Base-by-base conservation (phyloP, 2,329 filamentous ascomycete species). In the Zasmidium angulare region DNA sequence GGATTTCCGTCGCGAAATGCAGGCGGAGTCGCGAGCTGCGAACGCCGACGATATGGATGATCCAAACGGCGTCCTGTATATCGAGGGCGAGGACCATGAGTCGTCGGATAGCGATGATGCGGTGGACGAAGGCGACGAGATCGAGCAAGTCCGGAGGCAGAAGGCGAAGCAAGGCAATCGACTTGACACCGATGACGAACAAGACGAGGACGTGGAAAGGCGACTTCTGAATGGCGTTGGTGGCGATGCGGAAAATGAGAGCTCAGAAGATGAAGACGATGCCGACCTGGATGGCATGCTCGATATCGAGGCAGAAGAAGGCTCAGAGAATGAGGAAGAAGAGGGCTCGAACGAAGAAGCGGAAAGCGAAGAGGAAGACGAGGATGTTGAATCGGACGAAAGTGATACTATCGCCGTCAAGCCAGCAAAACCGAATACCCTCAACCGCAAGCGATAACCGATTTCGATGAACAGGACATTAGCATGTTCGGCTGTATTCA, bases 61-160 rank as follows among this genome's bases (percentile, higher is more conserved):
- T 43, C 87, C 91, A 63, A 85, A 86, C n/a, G 86, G 83, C 20
- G 82, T 96, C 3, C 88, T 96, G 54, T 96, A 95, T 72, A 90
- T 97, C 1, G 93, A 97, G 74, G 92, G 90, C 0, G 84, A 92
- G 68, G 86, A 89, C 26, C 83, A 87, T 29, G 80, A 83, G 20
- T 80, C 77, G 43, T 76, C 70, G 49, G 87, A 85, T 4, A 63
- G 58, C 47, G 85, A 88, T 47, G 85, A 86, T 19, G 74, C 71
- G 10, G 70, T 66, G 0, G 68, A 71, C 11, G 80, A 79, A 11
- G 79, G n/a, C 81, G 10, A 79, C 78, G 6, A 76, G 74, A 3
- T 81, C 55, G 80, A 82, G 17, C 50, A 54, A 46, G 14, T 26
- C 4, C 17, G 23, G 46, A 20, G 43, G 19, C 31, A 36, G 17